Evolutionary conservation across 352 stramenopile genomes (phyloP).

Genomic region (Globisporangium yorkense): DNA sequence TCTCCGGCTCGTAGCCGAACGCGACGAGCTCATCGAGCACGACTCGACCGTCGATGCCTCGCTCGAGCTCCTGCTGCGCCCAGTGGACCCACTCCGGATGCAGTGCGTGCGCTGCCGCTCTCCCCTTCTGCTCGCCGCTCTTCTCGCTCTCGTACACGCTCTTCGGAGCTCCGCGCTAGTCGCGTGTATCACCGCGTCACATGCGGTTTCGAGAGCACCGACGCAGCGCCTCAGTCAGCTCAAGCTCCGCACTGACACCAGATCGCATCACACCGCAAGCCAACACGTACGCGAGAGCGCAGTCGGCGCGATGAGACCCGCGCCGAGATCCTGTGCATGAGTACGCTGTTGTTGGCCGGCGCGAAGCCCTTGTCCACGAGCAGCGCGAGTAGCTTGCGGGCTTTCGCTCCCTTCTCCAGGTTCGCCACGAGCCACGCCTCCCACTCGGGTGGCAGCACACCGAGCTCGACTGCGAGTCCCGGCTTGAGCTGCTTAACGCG

Average conservation of each 20-base stretch:
- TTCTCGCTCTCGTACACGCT: slow-evolving; percentile 30
- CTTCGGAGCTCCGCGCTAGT: slow-evolving; percentile 30
- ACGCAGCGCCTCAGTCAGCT: not conserved
- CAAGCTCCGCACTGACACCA: not conserved
- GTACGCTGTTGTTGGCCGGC: slow-evolving; percentile 29
- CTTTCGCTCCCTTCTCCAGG: slow-evolving; percentile 38
- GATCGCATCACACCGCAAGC: not conserved
- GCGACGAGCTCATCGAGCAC: slow-evolving; percentile 46
- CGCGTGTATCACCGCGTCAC: not conserved
- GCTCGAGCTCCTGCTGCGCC: slow-evolving; percentile 50
- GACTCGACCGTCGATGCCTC: slow-evolving; percentile 53
- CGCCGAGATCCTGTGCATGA: slow-evolving; percentile 66
- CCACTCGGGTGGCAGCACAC: slow-evolving; percentile 49
- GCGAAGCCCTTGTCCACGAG: slow-evolving; percentile 59
- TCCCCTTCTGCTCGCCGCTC: slow-evolving; percentile 5
- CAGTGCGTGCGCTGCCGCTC: slow-evolving; percentile 18
- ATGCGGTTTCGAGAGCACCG: not conserved
- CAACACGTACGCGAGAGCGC: slow-evolving; percentile 30
- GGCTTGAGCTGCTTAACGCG: slow-evolving; percentile 57
- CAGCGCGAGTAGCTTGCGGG: slow-evolving; percentile 45
- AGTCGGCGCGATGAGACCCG: slow-evolving; percentile 43
- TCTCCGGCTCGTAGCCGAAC: slow-evolving; percentile 43
- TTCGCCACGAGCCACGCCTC: slow-evolving; percentile 57
- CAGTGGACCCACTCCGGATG: slow-evolving; percentile 63
- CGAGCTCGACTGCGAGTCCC: slow-evolving; percentile 42